A percentile compares a stretch with the other conserved stretches of the same genome.
phyloP scores from a whole-genome alignment of 2,329 filamentous ascomycete genomes.

The Exophiala phaeomuriformis region DNA sequence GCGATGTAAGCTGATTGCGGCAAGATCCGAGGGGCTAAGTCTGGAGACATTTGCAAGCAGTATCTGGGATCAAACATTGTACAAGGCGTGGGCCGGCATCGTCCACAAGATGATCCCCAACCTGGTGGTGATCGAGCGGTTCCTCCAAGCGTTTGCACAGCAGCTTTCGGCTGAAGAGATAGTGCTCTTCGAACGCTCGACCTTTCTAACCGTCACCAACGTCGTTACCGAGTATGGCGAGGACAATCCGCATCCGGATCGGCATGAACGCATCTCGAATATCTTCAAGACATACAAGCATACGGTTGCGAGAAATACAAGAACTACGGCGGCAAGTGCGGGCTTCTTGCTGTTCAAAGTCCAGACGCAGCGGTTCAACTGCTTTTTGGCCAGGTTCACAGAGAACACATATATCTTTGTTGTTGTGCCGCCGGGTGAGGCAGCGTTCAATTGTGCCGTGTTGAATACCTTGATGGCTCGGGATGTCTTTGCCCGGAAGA shows the following conservation, averaged over 20 bases:
- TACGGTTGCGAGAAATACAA: conserved; percentile 43
- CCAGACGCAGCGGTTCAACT: conserved; percentile 63
- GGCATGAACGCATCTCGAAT: conserved; percentile 90
- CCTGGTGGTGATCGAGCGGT: conserved; percentile 74
- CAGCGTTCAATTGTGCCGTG: conserved; percentile 81
- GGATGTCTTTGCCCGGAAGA: conserved; percentile 62
- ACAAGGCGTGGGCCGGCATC: conserved; percentile 97
- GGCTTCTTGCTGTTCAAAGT: conserved; percentile 43
- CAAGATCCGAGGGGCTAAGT: conserved; percentile 64
- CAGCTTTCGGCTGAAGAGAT: conserved; percentile 90
- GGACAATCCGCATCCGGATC: conserved; percentile 81
- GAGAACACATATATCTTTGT: conserved; percentile 97
- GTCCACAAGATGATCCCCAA: conserved; percentile 98
- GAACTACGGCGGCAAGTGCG: conserved; percentile 38
- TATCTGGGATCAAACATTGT: conserved; percentile 97
- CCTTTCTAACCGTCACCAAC: conserved; percentile 90
- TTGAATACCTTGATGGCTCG: conserved; percentile 84
- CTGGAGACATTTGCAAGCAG: conserved; percentile 88
- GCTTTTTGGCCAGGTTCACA: conserved; percentile 92
- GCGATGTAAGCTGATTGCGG: conserved; percentile 66
- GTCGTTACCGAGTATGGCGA: conserved; percentile 49
- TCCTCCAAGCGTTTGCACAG: conserved; percentile 72
- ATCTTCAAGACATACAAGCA: conserved; percentile 99
- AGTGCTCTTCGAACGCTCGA: conserved; percentile 88
- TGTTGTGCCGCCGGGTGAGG: conserved; percentile 82